These are phyloP conservation scores for Azolla pinnata DNA, from an alignment of 75 land plant genomes.

Conservation along the genomic window DNA sequence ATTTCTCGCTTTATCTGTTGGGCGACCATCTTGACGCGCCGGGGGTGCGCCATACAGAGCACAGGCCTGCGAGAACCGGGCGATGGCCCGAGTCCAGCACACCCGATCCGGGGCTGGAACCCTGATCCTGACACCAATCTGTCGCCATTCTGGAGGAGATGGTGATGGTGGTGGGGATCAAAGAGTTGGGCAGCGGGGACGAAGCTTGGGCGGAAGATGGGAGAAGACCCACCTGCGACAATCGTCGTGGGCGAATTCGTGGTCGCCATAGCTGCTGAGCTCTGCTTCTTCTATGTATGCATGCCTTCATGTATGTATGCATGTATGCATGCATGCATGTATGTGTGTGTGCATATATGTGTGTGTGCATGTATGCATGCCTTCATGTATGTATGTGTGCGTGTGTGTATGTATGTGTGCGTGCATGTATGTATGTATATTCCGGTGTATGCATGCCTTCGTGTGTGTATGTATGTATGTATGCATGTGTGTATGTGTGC, in stretches of 20 bases:
- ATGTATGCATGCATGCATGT: neutral
- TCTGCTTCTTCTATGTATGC: neutral
- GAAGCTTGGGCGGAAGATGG: too few relatives aligned
- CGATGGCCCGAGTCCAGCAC: too few relatives aligned
- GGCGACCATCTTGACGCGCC: constrained; percentile 89
- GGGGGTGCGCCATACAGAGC: constrained; percentile 77
- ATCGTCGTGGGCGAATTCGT: neutral
- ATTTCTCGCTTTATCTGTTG: constrained; percentile 77
- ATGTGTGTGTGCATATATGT: neutral
- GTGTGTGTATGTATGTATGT: too few relatives aligned
- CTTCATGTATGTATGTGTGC: too few relatives aligned
- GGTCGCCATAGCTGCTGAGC: neutral
- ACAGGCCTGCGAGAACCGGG: too few relatives aligned
- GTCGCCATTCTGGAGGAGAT: too few relatives aligned
- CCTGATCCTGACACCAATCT: too few relatives aligned
- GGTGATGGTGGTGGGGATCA: too few relatives aligned
- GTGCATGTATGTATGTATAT: constrained; percentile 1
- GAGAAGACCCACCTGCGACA: too few relatives aligned
- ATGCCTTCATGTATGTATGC: too few relatives aligned
- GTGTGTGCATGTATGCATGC: neutral
- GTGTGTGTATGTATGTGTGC: neutral
- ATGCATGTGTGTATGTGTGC: constrained; percentile 10
- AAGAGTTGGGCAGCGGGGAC: too few relatives aligned
- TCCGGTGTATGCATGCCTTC: neutral
- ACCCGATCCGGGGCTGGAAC: too few relatives aligned